Evolutionary conservation across 2,329 filamentous ascomycete species (phyloP), one percentile per base, ranked within the genome.

Genomic region (Delphinella strobiligena): DNA sequence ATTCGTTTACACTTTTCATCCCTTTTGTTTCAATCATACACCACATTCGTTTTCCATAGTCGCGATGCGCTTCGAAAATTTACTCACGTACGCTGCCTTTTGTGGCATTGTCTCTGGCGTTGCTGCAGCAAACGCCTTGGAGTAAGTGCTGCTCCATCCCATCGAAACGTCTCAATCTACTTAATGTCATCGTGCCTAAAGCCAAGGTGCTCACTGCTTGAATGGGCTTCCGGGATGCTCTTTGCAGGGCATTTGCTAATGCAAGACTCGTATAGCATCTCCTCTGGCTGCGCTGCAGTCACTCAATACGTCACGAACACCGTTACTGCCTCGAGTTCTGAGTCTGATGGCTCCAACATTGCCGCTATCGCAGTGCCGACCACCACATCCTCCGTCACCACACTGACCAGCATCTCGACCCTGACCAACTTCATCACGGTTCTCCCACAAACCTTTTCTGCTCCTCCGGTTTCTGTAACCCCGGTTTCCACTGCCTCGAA

Each of bases 391-490:
- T 35, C 36, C 12, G 34, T 30, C 22, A 31, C 37, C n/a, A 42
- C 36, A 10, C 31, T 45, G 15, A 47, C 46, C 4, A 34, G 39
- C 34, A 33, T 31, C 19, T 43, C 42, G 8, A 53, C 51, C n/a
- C 31, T 42, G 15, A 47, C 46, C 4, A 37, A 41, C 34, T 37
- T 31, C 24, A 43, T 42, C 11, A 53, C 51, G 3, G 42, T 51
- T 34, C 12, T 7, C 22, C 22, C 7, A 27, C 7, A 27, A 27
- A 51, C 47, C 24, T 43, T 48, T 37, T 40, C 37, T 16, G 34
- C 33, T 19, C 33, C 39, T 30, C 27, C 37, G 5, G 10, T 39
- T 31, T 19, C 37, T 24, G 36, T 37, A 91, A 32, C 27, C 29
- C 14, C 15, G 5, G 33, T 32, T 30, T 18, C 37, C 15, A 31